These are phyloP conservation scores for Exophiala viscosa DNA, from an alignment of 2,329 filamentous ascomycete species.

Conservation along the genomic window DNA sequence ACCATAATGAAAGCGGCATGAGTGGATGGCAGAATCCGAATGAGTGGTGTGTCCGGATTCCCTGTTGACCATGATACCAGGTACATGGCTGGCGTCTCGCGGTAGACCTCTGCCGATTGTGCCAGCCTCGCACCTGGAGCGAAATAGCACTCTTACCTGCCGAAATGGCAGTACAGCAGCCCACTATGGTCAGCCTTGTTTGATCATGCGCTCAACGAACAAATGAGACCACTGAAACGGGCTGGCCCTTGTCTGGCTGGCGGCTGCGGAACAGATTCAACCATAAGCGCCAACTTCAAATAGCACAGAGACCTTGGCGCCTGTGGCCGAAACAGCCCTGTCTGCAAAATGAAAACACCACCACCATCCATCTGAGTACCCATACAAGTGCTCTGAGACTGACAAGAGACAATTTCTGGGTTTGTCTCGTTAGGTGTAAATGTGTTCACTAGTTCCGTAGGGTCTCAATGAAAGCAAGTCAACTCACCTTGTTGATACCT, in stretches of 20 bases:
- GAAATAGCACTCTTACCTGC: too few relatives aligned
- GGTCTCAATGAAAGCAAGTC: neutral
- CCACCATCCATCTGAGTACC: constrained; percentile 11
- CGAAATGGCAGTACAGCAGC: neutral
- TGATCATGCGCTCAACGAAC: constrained; percentile 10
- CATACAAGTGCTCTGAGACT: constrained; percentile 7
- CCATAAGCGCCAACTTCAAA: constrained; percentile 17
- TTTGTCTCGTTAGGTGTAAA: neutral
- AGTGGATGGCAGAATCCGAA: too few relatives aligned
- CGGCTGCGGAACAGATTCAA: constrained; percentile 6
- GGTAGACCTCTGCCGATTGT: neutral
- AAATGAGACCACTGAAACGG: constrained; percentile 10
- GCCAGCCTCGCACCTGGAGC: too few relatives aligned
- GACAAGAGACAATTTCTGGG: constrained; percentile 6
- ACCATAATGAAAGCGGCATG: too few relatives aligned
- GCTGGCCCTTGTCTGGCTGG: constrained; percentile 13
- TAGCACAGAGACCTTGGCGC: constrained; percentile 13
- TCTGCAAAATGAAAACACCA: constrained; percentile 5
- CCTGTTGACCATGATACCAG: neutral
- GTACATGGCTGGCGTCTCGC: neutral
- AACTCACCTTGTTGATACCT: neutral
- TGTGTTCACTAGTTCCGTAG: neutral
- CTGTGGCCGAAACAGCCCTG: constrained; percentile 14
- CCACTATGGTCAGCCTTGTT: constrained; percentile 11
- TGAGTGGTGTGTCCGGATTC: too few relatives aligned